These are phyloP conservation scores for Eimeria praecox DNA, from an alignment of 169 alveolate genomes.

Conservation along the genomic window DNA sequence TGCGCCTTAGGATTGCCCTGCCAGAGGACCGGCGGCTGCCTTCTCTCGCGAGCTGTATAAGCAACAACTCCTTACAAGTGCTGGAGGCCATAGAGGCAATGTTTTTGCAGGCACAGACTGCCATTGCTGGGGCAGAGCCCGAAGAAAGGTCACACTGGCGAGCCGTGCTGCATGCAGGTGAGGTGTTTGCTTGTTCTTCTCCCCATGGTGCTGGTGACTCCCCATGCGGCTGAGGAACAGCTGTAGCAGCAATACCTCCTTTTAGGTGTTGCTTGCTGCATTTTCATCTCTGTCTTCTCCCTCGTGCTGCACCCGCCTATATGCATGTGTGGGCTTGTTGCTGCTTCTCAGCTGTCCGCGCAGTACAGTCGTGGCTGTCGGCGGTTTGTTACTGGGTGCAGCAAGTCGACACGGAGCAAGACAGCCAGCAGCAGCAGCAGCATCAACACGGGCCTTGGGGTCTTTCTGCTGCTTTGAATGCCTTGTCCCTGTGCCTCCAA, in stretches of 20 bases:
- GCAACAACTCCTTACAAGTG: constrained; percentile 44
- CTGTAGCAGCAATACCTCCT: neutral
- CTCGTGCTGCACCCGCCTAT: neutral
- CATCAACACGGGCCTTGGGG: constrained; percentile 12
- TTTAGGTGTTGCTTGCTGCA: neutral
- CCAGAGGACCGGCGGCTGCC: constrained; percentile 61
- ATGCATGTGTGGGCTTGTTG: neutral
- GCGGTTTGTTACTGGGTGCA: constrained; percentile 65
- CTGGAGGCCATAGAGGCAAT: constrained; percentile 24
- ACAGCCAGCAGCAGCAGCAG: constrained; percentile 15
- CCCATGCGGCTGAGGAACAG: neutral
- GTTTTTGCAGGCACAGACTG: constrained; percentile 47
- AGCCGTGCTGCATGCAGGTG: constrained; percentile 46
- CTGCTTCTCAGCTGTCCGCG: constrained; percentile 42
- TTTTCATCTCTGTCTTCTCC: neutral
- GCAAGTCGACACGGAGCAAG: constrained; percentile 27
- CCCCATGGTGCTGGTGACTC: neutral
- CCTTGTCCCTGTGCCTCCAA: constrained; percentile 50
- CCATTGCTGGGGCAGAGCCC: constrained; percentile 20
- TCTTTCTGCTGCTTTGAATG: constrained; percentile 2
- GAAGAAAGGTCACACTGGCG: constrained; percentile 53
- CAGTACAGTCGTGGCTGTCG: constrained; percentile 61
- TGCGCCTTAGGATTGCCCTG: constrained; percentile 38
- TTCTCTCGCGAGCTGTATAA: constrained; percentile 42
- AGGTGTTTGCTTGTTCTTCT: neutral